phyloP scores from a whole-genome alignment of 1,284 basidiomycete species.

The Ustilago tritici region DNA sequence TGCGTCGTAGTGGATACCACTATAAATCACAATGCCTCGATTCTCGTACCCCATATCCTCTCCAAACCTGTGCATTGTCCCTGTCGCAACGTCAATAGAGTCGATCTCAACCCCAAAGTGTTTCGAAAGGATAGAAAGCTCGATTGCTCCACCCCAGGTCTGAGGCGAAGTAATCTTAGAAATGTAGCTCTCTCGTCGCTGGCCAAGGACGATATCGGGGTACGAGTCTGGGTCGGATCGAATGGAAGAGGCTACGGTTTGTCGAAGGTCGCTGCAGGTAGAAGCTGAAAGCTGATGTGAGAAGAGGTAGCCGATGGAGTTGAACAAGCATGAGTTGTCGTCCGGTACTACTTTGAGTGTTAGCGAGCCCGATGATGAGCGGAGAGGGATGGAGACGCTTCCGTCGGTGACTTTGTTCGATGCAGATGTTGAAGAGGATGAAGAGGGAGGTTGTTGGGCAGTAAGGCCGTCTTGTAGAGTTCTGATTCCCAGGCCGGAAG shows the following conservation, averaged over 20 bases:
- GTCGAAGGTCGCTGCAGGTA: slow-evolving; percentile 27
- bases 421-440: background rate
- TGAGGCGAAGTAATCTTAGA: slow-evolving; percentile 27
- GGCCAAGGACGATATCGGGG: slow-evolving; percentile 52
- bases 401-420: slow-evolving; percentile 25
- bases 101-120: slow-evolving; percentile 47
- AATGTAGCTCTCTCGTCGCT: slow-evolving; percentile 37
- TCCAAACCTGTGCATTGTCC: slow-evolving; percentile 51
- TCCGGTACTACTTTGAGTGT: slow-evolving; percentile 54
- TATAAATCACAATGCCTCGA: slow-evolving; percentile 46
- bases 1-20: slow-evolving; percentile 61
- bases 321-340: slow-evolving; percentile 62
- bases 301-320: slow-evolving; percentile 43
- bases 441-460: slow-evolving; percentile 10
- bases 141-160: slow-evolving; percentile 60
- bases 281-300: slow-evolving; percentile 23
- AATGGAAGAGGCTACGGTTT: slow-evolving; percentile 40
- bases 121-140: slow-evolving; percentile 47
- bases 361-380: slow-evolving; percentile 16
- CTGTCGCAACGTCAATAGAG: slow-evolving; percentile 48
- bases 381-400: slow-evolving; percentile 18
- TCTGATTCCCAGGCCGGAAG: slow-evolving; percentile 23
- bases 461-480: slow-evolving; percentile 28
- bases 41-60: slow-evolving; percentile 43
- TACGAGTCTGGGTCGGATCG: slow-evolving; percentile 34